Evolutionary conservation across 805 yeast species (phyloP).

Genomic region (Candida saitoana): DNA sequence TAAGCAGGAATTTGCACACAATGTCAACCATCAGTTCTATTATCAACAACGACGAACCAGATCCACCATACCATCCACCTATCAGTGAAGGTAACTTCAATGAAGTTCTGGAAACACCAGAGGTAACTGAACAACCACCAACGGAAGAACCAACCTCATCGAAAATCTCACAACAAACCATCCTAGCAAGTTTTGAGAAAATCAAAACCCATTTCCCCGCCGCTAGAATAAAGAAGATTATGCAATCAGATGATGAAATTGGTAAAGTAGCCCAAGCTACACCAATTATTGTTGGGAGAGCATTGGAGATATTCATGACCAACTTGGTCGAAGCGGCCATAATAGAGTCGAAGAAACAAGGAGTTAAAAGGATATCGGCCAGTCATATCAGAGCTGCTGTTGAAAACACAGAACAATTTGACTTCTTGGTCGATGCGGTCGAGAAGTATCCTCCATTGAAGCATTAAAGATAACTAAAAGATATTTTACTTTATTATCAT

Average conservation of each 20-base stretch:
- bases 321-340: conserved; percentile 82
- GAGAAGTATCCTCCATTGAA: conserved; percentile 50
- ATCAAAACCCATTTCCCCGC: conserved; percentile 85
- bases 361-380: conserved; percentile 77
- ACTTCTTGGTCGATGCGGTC: conserved; percentile 78
- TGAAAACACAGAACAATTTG: conserved; percentile 83
- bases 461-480: too few relatives aligned
- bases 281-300: conserved; percentile 95
- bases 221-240: conserved; percentile 90
- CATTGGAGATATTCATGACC: conserved; percentile 87
- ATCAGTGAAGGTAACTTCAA: not conserved
- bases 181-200: conserved; percentile 36
- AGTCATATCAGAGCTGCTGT: conserved; percentile 83
- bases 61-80: not conserved
- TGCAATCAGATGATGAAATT: conserved; percentile 97
- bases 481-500: too few relatives aligned
- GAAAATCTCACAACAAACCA: conserved; percentile 28
- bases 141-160: not conserved
- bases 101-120: not conserved
- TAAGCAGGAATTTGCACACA: not conserved
- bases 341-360: conserved; percentile 67
- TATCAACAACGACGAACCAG: conserved; percentile 4
- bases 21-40: conserved; percentile 5
- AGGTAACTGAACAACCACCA: not conserved
- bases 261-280: conserved; percentile 99